phyloP scores from a whole-genome alignment of 169 alveolate genomes.

The Plasmodium billcollinsi region DNA sequence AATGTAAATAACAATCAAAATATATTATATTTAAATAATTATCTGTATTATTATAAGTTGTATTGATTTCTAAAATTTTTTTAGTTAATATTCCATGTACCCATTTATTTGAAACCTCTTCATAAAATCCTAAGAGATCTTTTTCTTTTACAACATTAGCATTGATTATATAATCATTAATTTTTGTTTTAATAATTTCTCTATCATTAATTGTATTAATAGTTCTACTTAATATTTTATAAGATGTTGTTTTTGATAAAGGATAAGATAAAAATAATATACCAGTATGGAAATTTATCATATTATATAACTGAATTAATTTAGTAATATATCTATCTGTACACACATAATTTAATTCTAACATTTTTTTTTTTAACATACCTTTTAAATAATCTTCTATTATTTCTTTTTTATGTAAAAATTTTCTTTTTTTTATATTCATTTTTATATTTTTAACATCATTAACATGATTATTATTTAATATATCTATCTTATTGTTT shows the following conservation, averaged over 20 bases:
- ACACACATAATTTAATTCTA: conserved; percentile 69
- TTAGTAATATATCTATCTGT: conserved; percentile 62
- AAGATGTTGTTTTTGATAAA: conserved; percentile 67
- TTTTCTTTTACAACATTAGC: conserved; percentile 49
- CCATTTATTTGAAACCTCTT: conserved; percentile 76
- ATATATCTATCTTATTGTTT: neutral
- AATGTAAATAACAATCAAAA: conserved; percentile 99
- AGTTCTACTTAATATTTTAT: conserved; percentile 58
- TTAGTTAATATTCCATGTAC: conserved; percentile 79
- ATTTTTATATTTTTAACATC: neutral
- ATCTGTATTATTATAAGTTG: conserved; percentile 61
- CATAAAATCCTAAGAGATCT: conserved; percentile 61
- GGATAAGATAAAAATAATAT: conserved; percentile 69
- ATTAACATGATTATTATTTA: conserved; percentile 2
- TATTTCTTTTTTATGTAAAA: conserved; percentile 67
- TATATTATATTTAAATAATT: conserved; percentile 95
- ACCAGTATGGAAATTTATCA: conserved; percentile 73
- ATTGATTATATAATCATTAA: conserved; percentile 64
- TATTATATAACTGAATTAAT: conserved; percentile 69
- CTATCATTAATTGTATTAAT: conserved; percentile 75
- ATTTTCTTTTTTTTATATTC: neutral
- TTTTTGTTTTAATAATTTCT: conserved; percentile 73
- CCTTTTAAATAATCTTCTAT: conserved; percentile 70
- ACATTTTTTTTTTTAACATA: conserved; percentile 63
- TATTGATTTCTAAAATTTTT: conserved; percentile 68